Evolutionary conservation across 306 rosid species (phyloP).

Genomic region (Corylus heterophylla): DNA sequence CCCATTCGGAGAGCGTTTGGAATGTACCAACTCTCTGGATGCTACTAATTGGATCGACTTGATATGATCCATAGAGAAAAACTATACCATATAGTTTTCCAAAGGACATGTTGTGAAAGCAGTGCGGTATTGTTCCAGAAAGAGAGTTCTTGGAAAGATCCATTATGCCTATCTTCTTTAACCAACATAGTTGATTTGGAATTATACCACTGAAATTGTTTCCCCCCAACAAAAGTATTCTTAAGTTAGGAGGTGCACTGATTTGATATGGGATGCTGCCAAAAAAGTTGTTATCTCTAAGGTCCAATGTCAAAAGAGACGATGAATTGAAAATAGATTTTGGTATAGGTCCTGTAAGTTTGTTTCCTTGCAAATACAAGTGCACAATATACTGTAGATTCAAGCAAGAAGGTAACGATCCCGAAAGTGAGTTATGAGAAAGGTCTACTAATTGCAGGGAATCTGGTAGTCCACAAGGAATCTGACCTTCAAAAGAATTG

Average conservation of each 20-base stretch:
- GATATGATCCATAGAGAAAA: too few species aligned
- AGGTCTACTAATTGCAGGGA: neutral
- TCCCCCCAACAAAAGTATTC: neutral
- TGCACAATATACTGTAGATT: neutral
- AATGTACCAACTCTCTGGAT: too few species aligned
- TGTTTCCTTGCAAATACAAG: neutral
- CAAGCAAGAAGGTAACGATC: constrained; percentile 15
- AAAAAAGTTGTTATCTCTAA: neutral
- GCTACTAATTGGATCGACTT: too few species aligned
- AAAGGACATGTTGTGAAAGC: constrained; percentile 1
- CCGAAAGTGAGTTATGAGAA: constrained; percentile 6
- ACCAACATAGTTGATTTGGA: constrained; percentile 1
- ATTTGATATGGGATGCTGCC: constrained; percentile 2
- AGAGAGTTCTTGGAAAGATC: constrained; percentile 13
- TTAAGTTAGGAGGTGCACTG: neutral
- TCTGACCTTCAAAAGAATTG: neutral
- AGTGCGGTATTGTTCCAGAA: constrained; percentile 10
- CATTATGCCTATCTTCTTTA: neutral
- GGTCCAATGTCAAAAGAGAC: neutral
- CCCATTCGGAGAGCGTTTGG: neutral
- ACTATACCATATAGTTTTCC: neutral
- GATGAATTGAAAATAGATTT: neutral
- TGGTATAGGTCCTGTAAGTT: neutral
- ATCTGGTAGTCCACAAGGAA: neutral
- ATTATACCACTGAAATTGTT: constrained; percentile 7